phyloP scores from a whole-genome alignment of 2,329 filamentous ascomycete species.

The Ascochyta koolunga region DNA sequence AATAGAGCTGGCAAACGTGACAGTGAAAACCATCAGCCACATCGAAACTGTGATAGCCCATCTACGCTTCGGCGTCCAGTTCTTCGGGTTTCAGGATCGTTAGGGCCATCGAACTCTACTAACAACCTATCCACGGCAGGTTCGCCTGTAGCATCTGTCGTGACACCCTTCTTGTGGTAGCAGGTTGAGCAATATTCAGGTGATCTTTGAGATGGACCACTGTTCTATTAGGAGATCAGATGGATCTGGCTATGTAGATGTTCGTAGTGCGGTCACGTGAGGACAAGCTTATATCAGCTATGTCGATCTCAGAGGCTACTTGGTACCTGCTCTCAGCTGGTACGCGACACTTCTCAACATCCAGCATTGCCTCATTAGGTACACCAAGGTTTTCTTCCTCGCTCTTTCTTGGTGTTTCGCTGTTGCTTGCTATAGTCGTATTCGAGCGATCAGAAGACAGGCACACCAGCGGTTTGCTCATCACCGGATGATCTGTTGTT shows the following conservation, averaged over 20 bases:
- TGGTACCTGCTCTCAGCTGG: too few relatives aligned
- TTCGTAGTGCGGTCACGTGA: too few relatives aligned
- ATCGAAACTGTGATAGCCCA: constrained; percentile 69
- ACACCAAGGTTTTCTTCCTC: constrained; percentile 2
- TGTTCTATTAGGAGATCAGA: too few relatives aligned
- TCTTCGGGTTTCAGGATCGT: constrained; percentile 74
- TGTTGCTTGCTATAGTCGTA: constrained; percentile 1
- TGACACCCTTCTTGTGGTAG: constrained; percentile 1
- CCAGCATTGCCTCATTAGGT: not conserved
- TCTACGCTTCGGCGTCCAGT: constrained; percentile 74
- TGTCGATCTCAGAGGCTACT: too few relatives aligned
- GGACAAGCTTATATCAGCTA: too few relatives aligned
- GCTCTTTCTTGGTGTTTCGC: constrained; percentile 8
- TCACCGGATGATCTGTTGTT: not conserved
- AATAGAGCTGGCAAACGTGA: constrained; percentile 59
- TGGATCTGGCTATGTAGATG: too few relatives aligned
- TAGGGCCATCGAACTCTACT: constrained; percentile 74
- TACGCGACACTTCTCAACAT: too few relatives aligned
- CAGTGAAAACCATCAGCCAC: constrained; percentile 50
- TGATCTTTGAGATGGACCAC: too few relatives aligned
- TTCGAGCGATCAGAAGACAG: constrained; percentile 7
- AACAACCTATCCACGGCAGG: constrained; percentile 42
- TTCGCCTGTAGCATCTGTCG: not conserved
- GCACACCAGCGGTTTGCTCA: constrained; percentile 3
- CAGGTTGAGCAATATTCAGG: too few relatives aligned